Percentiles rank a stretch among this genome's conserved stretches.
Conservation (phyloP, 306 rosid genomes). For the Sophora flavescens region DNA sequence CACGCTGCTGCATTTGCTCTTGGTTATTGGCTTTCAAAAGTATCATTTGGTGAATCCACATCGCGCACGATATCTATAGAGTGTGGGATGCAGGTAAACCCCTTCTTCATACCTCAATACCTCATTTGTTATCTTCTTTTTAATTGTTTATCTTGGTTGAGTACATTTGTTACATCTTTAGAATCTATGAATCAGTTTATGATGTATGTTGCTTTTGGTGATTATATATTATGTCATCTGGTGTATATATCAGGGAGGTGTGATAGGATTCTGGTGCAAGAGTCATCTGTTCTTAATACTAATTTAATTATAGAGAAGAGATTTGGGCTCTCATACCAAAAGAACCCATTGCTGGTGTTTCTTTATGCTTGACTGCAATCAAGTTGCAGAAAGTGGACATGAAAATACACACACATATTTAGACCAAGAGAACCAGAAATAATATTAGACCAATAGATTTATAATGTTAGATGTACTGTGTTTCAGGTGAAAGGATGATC, state of each 20-base stretch:
- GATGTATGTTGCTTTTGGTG: slow-evolving; percentile 26
- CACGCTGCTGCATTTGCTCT: slow-evolving; percentile 91
- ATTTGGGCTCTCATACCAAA: not conserved
- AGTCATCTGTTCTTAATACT: slow-evolving; percentile 12
- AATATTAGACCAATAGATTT: not conserved
- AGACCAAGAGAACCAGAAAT: not conserved
- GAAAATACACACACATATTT: not conserved
- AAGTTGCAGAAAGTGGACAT: slow-evolving; percentile 1
- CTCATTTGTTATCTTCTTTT: slow-evolving; percentile 29
- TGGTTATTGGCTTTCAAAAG: slow-evolving; percentile 85
- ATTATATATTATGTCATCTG: not conserved
- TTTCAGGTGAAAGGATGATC: not conserved
- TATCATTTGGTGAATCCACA: slow-evolving; percentile 93
- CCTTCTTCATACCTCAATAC: not conserved
- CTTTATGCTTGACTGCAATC: not conserved
- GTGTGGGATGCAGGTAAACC: slow-evolving; percentile 94
- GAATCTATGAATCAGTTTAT: not conserved
- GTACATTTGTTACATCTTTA: not conserved
- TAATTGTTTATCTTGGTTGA: slow-evolving; percentile 13
- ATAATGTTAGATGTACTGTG: not conserved
- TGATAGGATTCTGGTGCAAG: not conserved
- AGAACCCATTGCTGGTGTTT: slow-evolving; percentile 7
- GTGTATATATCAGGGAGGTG: not conserved
- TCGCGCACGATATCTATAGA: slow-evolving; percentile 97
- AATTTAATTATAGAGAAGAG: not conserved